Evolutionary conservation across 805 yeast genomes (phyloP).

Genomic region (Wickerhamiella hasegawae): DNA sequence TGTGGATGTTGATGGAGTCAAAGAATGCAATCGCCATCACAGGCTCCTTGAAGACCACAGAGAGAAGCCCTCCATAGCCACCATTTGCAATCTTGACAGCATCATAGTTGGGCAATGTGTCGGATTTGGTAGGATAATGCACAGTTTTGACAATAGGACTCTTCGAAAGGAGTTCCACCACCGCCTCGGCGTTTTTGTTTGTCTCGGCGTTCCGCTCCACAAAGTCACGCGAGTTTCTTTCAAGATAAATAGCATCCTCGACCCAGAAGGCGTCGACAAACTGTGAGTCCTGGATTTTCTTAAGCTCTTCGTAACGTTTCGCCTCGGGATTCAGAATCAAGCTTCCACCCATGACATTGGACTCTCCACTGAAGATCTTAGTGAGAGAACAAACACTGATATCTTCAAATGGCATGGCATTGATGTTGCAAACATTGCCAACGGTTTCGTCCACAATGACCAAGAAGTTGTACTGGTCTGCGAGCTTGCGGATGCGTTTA

Average conservation of each 20-base stretch:
- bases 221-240: conserved; percentile 86
- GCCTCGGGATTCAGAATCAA: conserved; percentile 60
- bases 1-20: conserved; percentile 50
- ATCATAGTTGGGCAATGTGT: conserved; percentile 52
- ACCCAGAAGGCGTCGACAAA: conserved; percentile 75
- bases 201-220: conserved; percentile 36
- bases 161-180: conserved; percentile 16
- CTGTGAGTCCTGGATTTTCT: conserved; percentile 34
- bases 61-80: conserved; percentile 80
- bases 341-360: conserved; percentile 92
- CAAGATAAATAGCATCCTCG: conserved; percentile 84
- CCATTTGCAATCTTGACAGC: conserved; percentile 48
- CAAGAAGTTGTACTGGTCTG: conserved; percentile 55
- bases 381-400: conserved; percentile 76
- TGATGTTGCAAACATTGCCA: conserved; percentile 76
- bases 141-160: conserved; percentile 40
- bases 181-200: conserved; percentile 26
- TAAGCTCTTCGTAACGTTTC: conserved; percentile 32
- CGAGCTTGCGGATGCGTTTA: conserved; percentile 41
- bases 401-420: conserved; percentile 72
- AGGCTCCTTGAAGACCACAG: conserved; percentile 51
- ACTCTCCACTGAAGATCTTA: conserved; percentile 85
- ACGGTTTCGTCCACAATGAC: conserved; percentile 89
- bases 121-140: conserved; percentile 49
- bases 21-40: conserved; percentile 58